These are phyloP conservation scores for Eremomyces bilateralis DNA, from an alignment of 495 filamentous ascomycete species.

Conservation along the genomic window DNA sequence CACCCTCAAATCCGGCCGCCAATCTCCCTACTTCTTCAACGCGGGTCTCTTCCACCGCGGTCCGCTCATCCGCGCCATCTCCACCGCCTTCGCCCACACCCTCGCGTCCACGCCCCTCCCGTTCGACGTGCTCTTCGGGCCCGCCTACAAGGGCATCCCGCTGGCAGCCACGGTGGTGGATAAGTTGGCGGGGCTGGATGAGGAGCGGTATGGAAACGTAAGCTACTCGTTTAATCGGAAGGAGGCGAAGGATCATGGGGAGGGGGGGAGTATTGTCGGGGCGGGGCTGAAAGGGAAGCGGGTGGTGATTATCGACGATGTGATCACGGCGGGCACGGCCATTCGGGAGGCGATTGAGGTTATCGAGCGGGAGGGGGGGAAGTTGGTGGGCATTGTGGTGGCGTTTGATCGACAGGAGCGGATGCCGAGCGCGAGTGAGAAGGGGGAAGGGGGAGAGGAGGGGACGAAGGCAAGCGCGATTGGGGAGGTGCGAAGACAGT, in stretches of 20 bases:
- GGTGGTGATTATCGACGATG: conserved; percentile 83
- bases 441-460: conserved; percentile 17
- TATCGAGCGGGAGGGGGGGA: conserved; percentile 59
- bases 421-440: conserved; percentile 23
- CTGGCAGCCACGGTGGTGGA: conserved; percentile 52
- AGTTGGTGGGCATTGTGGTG: conserved; percentile 64
- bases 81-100: conserved; percentile 58
- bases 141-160: conserved; percentile 91
- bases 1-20: conserved; percentile 75
- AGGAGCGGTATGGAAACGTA: conserved; percentile 28
- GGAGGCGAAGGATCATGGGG: conserved; percentile 83
- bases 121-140: conserved; percentile 59
- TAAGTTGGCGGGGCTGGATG: conserved; percentile 43
- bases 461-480: conserved; percentile 26
- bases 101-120: conserved; percentile 28
- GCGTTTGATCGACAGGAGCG: conserved; percentile 78
- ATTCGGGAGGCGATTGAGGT: conserved; percentile 77
- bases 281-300: conserved; percentile 61
- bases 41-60: conserved; percentile 67
- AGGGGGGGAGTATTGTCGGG: conserved; percentile 80
- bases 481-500: conserved; percentile 53
- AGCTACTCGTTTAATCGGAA: conserved; percentile 88
- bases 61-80: conserved; percentile 47
- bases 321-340: conserved; percentile 85
- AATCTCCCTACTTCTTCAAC: conserved; percentile 98